Evolutionary conservation across 768 basidiomycete species (phyloP).

Genomic region (Tubosaeta sp.): DNA sequence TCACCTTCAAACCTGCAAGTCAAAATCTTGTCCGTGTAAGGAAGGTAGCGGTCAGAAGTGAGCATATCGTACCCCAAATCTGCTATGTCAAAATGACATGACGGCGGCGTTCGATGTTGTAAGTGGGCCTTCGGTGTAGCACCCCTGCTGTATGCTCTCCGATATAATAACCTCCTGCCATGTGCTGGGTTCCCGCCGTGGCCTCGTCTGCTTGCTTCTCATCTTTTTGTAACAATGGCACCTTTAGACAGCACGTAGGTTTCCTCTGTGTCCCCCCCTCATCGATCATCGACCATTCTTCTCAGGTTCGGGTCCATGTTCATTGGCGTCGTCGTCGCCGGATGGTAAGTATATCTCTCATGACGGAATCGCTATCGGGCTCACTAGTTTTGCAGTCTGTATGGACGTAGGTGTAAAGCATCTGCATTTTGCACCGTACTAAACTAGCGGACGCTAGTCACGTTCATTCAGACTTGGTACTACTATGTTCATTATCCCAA

Average conservation of each 20-base stretch:
- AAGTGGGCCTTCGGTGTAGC: not conserved
- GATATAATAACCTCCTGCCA: not conserved
- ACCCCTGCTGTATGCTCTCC: not conserved
- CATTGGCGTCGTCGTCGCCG: conserved; percentile 47
- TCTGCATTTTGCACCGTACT: not conserved
- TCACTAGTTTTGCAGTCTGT: conserved; percentile 34
- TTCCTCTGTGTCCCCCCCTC: not conserved
- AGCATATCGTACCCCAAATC: not conserved
- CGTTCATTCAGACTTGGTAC: conserved; percentile 50
- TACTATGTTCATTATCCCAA: conserved; percentile 47
- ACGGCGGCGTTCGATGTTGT: not conserved
- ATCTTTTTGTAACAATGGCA: not conserved
- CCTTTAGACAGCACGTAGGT: conserved; percentile 35
- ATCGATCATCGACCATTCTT: not conserved
- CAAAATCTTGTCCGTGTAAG: not conserved
- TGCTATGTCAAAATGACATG: not conserved
- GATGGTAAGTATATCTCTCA: conserved; percentile 36
- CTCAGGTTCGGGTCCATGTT: conserved; percentile 47
- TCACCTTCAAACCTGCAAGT: too few relatives aligned
- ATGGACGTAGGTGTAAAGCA: conserved; percentile 40
- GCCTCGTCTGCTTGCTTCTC: not conserved
- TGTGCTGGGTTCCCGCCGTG: not conserved
- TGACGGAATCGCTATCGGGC: not conserved
- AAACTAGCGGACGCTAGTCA: conserved; percentile 36
- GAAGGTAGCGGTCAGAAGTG: too few relatives aligned